A percentile compares a stretch with the other conserved stretches of the same genome.
phyloP scores from a whole-genome alignment of 2,329 filamentous ascomycete genomes.

The Cladosporium halotolerans region DNA sequence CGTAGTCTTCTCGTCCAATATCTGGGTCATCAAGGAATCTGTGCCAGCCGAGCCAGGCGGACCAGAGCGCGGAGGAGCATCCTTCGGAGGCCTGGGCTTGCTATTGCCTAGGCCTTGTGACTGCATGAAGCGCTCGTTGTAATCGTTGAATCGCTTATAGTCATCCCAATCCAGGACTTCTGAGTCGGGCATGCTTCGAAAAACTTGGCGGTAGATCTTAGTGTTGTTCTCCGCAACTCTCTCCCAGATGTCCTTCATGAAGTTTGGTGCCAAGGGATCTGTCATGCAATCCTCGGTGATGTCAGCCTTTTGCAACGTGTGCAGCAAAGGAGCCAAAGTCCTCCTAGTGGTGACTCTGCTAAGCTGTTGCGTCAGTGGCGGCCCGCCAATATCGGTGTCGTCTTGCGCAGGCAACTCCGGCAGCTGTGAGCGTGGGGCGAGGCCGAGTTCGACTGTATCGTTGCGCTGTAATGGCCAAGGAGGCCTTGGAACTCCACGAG shows the following conservation, averaged over 20 bases:
- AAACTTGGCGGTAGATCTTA: conserved; percentile 85
- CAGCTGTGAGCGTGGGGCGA: conserved; percentile 63
- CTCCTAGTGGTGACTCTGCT: conserved; percentile 40
- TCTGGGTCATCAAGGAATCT: conserved; percentile 13
- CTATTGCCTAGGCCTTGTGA: conserved; percentile 51
- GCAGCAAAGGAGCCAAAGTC: conserved; percentile 32
- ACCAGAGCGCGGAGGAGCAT: conserved; percentile 43
- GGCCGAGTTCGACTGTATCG: conserved; percentile 60
- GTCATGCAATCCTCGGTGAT: conserved; percentile 90
- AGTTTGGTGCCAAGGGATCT: conserved; percentile 75
- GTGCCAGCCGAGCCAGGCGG: conserved; percentile 39
- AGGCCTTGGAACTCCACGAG: conserved; percentile 23
- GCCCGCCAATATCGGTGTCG: conserved; percentile 77
- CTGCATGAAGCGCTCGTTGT: conserved; percentile 70
- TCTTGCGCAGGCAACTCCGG: conserved; percentile 64
- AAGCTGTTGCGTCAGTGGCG: conserved; percentile 53
- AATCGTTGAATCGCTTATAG: conserved; percentile 77
- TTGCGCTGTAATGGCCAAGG: conserved; percentile 40
- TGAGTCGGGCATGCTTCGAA: conserved; percentile 94
- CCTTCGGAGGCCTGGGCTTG: conserved; percentile 44
- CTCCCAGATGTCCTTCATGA: conserved; percentile 85
- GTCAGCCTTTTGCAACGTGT: conserved; percentile 66
- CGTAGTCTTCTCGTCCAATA: conserved; percentile 3
- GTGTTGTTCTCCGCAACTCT: conserved; percentile 89
- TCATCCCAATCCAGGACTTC: conserved; percentile 90